A percentile compares a stretch with the other conserved stretches of the same genome.
phyloP scores from a whole-genome alignment of 2,329 filamentous ascomycete genomes.

The Aspergillus terreus region DNA sequence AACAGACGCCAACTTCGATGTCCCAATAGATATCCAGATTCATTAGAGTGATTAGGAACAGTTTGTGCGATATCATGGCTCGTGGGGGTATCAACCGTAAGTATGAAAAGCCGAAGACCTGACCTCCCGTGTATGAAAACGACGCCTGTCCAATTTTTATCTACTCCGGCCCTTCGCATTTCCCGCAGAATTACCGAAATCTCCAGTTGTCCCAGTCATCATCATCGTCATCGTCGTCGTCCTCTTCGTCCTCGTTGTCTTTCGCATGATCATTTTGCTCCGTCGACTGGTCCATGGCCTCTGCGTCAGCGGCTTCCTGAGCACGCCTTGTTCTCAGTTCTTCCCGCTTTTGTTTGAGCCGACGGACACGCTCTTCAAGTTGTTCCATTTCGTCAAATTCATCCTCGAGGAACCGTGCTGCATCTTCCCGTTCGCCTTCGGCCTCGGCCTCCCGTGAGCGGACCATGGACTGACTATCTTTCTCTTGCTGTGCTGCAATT shows the following conservation, averaged over 20 bases:
- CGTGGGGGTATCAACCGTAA: constrained; percentile 34
- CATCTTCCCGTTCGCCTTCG: constrained; percentile 73
- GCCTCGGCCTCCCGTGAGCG: constrained; percentile 49
- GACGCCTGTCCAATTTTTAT: constrained; percentile 18
- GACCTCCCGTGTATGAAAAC: constrained; percentile 21
- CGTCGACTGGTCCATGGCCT: constrained; percentile 22
- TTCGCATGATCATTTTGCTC: constrained; percentile 41
- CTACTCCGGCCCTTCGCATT: constrained; percentile 14
- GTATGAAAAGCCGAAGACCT: constrained; percentile 23
- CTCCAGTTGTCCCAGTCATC: constrained; percentile 46
- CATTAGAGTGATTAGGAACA: constrained; percentile 14
- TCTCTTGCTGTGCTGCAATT: constrained; percentile 52
- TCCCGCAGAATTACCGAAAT: constrained; percentile 27
- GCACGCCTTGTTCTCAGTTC: constrained; percentile 51
- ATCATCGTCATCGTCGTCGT: constrained; percentile 53
- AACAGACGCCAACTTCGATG: not conserved
- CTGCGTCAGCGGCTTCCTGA: constrained; percentile 23
- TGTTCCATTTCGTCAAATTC: constrained; percentile 83
- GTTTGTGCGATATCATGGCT: constrained; percentile 16
- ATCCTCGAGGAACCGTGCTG: constrained; percentile 66
- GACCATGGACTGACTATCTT: constrained; percentile 43
- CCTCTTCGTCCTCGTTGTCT: constrained; percentile 26
- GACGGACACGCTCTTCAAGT: constrained; percentile 67
- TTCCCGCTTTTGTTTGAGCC: constrained; percentile 68
- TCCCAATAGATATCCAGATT: constrained; percentile 7